A percentile compares a stretch with the other conserved stretches of the same genome.
Conservation (phyloP, 306 rosid genomes). For the Prunus padus region DNA sequence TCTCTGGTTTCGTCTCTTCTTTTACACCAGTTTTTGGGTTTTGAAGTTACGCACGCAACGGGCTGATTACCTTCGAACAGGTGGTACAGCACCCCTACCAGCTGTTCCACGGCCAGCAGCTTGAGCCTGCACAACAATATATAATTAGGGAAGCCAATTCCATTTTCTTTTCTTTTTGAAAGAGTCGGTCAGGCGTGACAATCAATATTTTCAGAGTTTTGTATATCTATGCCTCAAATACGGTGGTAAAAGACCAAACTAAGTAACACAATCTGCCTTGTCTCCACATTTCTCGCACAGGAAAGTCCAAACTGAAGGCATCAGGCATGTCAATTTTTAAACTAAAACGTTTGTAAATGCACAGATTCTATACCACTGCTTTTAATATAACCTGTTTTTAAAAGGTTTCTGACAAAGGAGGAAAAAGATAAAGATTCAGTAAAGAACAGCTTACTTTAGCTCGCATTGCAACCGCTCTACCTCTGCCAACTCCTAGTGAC, state of each 20-base stretch:
- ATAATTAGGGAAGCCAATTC: not conserved
- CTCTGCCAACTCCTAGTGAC: constrained; percentile 97
- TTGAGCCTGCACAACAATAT: constrained; percentile 61
- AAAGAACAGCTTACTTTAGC: constrained; percentile 59
- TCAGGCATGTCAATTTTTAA: not conserved
- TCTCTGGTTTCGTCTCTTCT: constrained; percentile 25
- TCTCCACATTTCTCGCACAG: not conserved
- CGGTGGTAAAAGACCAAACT: not conserved
- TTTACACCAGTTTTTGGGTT: constrained; percentile 24
- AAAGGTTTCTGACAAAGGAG: not conserved
- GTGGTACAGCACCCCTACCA: constrained; percentile 85
- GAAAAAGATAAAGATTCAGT: not conserved
- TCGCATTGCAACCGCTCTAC: constrained; percentile 99
- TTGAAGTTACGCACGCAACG: not conserved
- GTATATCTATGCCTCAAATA: not conserved
- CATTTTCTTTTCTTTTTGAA: not conserved
- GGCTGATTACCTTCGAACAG: constrained; percentile 71
- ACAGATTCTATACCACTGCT: not conserved
- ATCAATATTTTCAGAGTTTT: not conserved
- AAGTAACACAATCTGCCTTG: not conserved
- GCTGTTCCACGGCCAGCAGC: constrained; percentile 97
- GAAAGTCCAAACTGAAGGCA: not conserved
- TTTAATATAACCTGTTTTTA: not conserved
- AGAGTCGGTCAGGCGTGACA: not conserved
- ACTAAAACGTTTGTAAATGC: not conserved